Evolutionary conservation across 2,329 filamentous ascomycete species (phyloP).

Genomic region (Cyphellophora attinorum): DNA sequence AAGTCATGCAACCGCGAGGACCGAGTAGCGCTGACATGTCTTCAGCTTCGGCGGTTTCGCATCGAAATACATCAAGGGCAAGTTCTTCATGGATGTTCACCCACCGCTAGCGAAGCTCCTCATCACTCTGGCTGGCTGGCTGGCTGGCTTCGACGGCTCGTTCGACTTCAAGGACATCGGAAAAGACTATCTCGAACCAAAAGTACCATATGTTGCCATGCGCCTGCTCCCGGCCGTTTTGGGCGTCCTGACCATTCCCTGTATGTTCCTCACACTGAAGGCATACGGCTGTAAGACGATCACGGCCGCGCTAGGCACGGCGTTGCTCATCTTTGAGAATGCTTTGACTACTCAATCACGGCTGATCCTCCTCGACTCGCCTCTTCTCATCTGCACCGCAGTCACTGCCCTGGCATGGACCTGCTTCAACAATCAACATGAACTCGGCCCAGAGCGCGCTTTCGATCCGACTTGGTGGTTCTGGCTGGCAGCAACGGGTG

Average conservation of each 20-base stretch:
- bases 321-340: constrained; percentile 91
- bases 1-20: constrained; percentile 34
- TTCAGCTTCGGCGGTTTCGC: constrained; percentile 91
- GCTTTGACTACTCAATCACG: constrained; percentile 90
- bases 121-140: constrained; percentile 86
- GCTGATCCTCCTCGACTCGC: constrained; percentile 90
- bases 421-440: constrained; percentile 93
- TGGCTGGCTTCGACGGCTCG: constrained; percentile 87
- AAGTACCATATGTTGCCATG: constrained; percentile 96
- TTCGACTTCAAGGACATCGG: constrained; percentile 99
- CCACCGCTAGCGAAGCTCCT: constrained; percentile 93
- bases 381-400: constrained; percentile 84
- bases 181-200: constrained; percentile 92
- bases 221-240: constrained; percentile 82
- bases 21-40: constrained; percentile 5
- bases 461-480: constrained; percentile 96
- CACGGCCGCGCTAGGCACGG: constrained; percentile 73
- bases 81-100: constrained; percentile 99
- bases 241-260: constrained; percentile 78
- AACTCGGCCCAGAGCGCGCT: constrained; percentile 78
- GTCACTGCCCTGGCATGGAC: constrained; percentile 83
- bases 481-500: constrained; percentile 79
- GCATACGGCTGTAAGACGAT: constrained; percentile 78
- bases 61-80: constrained; percentile 97
- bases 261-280: constrained; percentile 91